Percentiles rank a stretch among this genome's conserved stretches.
Conservation (phyloP, 345 rosid species). For the Psidium friedrichsthalianum region DNA sequence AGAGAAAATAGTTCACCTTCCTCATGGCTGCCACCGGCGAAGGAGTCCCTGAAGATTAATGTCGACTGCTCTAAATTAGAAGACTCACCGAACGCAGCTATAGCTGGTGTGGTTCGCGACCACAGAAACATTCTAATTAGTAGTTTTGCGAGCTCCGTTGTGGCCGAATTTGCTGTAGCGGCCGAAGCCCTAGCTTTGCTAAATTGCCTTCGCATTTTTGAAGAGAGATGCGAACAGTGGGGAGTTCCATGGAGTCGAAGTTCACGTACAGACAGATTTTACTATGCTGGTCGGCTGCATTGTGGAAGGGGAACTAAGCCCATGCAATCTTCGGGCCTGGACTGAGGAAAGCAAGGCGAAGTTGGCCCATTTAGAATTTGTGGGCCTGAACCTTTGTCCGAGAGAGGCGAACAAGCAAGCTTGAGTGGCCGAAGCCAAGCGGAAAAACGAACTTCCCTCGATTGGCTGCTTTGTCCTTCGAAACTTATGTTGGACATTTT, state of each 20-base stretch:
- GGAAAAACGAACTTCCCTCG: too few species aligned
- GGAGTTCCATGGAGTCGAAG: not conserved
- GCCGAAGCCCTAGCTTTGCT: not conserved
- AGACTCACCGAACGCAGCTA: not conserved
- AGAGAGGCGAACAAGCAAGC: too few species aligned
- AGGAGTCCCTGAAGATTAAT: not conserved
- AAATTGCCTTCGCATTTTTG: not conserved
- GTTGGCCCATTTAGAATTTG: too few species aligned
- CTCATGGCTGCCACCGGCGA: not conserved
- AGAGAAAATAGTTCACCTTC: not conserved
- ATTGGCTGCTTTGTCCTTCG: too few species aligned
- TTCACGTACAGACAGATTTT: not conserved
- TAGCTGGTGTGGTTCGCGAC: not conserved
- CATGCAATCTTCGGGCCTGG: too few species aligned
- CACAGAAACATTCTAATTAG: not conserved
- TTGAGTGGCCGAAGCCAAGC: too few species aligned
- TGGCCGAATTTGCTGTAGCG: not conserved
- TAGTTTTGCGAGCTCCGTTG: not conserved
- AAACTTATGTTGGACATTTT: not conserved
- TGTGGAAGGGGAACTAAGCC: not conserved
- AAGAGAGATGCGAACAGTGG: not conserved
- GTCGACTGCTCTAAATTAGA: not conserved
- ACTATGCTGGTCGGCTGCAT: not conserved
- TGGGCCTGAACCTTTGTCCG: too few species aligned
- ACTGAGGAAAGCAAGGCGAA: too few species aligned